Conservation (phyloP, 1,139 yeast genomes). For the Candida frijolesensis region DNA sequence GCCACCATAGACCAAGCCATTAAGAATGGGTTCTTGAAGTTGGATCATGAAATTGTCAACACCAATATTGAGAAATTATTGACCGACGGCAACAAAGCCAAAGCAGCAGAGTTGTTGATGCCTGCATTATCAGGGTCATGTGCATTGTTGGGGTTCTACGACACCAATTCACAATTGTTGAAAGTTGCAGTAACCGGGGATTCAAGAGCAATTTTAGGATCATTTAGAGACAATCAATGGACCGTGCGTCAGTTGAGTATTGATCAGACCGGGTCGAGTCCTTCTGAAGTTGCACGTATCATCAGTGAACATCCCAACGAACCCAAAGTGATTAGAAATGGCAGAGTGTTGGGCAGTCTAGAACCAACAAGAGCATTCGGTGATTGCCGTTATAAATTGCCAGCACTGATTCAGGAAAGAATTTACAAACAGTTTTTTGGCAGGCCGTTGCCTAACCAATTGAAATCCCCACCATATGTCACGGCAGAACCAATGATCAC, state of each 20-base stretch:
- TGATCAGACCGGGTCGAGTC: slow-evolving; percentile 94
- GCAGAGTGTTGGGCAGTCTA: slow-evolving; percentile 89
- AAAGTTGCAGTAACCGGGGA: slow-evolving; percentile 97
- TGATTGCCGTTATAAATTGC: slow-evolving; percentile 89
- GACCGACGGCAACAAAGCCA: slow-evolving; percentile 57
- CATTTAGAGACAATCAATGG: slow-evolving; percentile 74
- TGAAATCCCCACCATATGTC: slow-evolving; percentile 92
- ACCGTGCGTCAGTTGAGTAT: slow-evolving; percentile 82
- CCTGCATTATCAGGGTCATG: slow-evolving; percentile 97
- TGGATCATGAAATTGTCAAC: slow-evolving; percentile 86
- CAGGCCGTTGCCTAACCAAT: slow-evolving; percentile 73
- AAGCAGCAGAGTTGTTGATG: slow-evolving; percentile 75
- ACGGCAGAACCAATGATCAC: slow-evolving; percentile 96
- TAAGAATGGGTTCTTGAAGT: slow-evolving; percentile 72
- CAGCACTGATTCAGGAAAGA: slow-evolving; percentile 70
- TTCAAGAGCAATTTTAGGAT: slow-evolving; percentile 88
- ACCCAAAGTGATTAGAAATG: slow-evolving; percentile 78
- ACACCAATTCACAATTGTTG: slow-evolving; percentile 67
- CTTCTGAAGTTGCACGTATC: slow-evolving; percentile 82
- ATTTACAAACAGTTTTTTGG: slow-evolving; percentile 82
- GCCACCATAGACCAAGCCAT: slow-evolving; percentile 80
- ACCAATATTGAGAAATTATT: slow-evolving; percentile 71
- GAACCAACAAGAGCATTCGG: slow-evolving; percentile 98
- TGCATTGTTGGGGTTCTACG: slow-evolving; percentile 85
- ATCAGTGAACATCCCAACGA: slow-evolving; percentile 91